phyloP scores from a whole-genome alignment of 805 yeast species.

The Spathaspora gorwiae region DNA sequence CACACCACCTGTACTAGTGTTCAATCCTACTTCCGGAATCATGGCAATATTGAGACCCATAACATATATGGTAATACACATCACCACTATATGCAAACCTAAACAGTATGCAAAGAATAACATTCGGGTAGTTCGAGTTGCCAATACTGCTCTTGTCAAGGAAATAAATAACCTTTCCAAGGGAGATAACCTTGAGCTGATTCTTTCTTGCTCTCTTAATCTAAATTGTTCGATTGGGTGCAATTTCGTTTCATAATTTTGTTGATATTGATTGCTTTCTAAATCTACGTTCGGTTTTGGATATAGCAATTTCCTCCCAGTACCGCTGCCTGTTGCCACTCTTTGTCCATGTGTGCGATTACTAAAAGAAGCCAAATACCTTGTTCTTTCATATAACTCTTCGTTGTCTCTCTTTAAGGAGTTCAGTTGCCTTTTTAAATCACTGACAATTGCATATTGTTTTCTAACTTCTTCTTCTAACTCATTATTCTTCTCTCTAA shows the following conservation, averaged over 20 bases:
- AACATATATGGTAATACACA: constrained; percentile 54
- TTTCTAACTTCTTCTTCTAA: constrained; percentile 76
- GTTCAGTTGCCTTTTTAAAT: constrained; percentile 60
- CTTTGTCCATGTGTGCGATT: constrained; percentile 6
- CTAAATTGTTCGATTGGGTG: constrained; percentile 85
- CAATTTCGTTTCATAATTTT: constrained; percentile 67
- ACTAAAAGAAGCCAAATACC: constrained; percentile 54
- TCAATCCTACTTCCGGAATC: constrained; percentile 45
- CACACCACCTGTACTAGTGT: constrained; percentile 37
- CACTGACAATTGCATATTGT: constrained; percentile 48
- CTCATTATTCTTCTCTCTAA: constrained; percentile 76
- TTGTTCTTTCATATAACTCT: constrained; percentile 72
- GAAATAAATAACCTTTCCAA: constrained; percentile 73
- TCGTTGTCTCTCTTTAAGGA: constrained; percentile 68
- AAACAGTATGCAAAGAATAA: constrained; percentile 69
- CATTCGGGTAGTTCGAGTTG: constrained; percentile 68
- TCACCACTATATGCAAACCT: constrained; percentile 69
- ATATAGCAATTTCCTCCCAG: constrained; percentile 16
- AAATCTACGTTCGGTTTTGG: constrained; percentile 40
- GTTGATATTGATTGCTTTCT: constrained; percentile 55
- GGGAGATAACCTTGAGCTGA: constrained; percentile 66
- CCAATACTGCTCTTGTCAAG: constrained; percentile 68
- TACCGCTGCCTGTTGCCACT: constrained; percentile 2
- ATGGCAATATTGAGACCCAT: constrained; percentile 42
- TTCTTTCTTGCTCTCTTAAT: constrained; percentile 70